Conservation (phyloP, 1,284 basidiomycete species). For the Heterobasidion parviporum region DNA sequence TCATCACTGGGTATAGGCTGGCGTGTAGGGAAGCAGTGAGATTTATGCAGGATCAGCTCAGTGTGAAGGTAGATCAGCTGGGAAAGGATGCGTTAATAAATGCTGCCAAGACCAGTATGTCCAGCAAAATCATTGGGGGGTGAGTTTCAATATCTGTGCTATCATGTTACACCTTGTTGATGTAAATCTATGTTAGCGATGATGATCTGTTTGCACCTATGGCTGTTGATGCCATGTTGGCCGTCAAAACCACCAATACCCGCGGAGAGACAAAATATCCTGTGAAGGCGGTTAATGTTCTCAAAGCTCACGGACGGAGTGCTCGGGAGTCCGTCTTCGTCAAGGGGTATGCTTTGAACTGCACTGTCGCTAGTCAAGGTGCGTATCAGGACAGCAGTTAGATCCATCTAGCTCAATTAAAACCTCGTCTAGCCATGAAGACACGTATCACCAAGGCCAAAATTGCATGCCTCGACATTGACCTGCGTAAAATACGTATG, state of each 20-base stretch:
- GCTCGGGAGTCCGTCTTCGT: constrained; percentile 94
- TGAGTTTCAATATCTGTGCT: constrained; percentile 34
- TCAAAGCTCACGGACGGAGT: constrained; percentile 97
- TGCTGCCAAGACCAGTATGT: constrained; percentile 98
- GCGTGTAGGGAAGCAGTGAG: constrained; percentile 97
- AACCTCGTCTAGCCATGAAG: constrained; percentile 78
- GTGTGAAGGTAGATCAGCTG: constrained; percentile 89
- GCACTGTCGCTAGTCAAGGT: constrained; percentile 98
- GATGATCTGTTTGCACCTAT: constrained; percentile 98
- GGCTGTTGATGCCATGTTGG: constrained; percentile 98
- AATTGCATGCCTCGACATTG: constrained; percentile 98
- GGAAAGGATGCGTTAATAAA: constrained; percentile 93
- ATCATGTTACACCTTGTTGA: constrained; percentile 1
- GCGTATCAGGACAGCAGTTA: constrained; percentile 14
- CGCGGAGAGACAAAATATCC: constrained; percentile 98
- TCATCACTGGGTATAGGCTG: constrained; percentile 97
- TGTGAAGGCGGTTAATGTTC: constrained; percentile 98
- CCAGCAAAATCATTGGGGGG: constrained; percentile 98
- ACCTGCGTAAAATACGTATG: constrained; percentile 96
- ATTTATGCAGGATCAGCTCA: constrained; percentile 97
- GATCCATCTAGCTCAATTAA: constrained; percentile 3
- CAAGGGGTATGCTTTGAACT: constrained; percentile 97
- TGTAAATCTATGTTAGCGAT: constrained; percentile 49
- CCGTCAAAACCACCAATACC: constrained; percentile 91
- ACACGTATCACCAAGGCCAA: constrained; percentile 89